A percentile compares a stretch with the other conserved stretches of the same genome.
phyloP scores from a whole-genome alignment of 139 green algal species.

The Dunaliella primolecta region DNA sequence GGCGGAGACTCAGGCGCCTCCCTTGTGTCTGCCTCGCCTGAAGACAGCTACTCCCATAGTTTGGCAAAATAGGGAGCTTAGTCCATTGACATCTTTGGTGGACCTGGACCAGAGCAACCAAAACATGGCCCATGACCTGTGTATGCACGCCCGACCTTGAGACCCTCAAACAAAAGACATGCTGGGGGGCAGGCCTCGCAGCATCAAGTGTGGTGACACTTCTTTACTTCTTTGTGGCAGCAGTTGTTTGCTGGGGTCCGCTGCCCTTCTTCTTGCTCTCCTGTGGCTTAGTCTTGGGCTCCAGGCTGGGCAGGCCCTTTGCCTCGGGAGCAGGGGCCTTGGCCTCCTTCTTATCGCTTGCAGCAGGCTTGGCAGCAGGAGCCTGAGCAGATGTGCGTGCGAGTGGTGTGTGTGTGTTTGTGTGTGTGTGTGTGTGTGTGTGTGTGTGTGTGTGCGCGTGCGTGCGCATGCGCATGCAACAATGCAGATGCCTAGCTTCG shows the following conservation, averaged over 20 bases:
- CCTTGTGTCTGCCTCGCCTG: too few relatives aligned
- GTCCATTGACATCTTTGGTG: too few relatives aligned
- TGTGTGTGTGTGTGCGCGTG: conserved; percentile 11
- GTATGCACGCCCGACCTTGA: too few relatives aligned
- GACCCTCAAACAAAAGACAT: too few relatives aligned
- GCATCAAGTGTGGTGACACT: too few relatives aligned
- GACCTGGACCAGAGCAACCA: too few relatives aligned
- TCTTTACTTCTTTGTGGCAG: neutral
- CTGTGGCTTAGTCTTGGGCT: neutral
- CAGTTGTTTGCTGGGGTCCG: neutral
- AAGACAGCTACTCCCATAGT: too few relatives aligned
- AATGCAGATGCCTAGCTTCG: neutral
- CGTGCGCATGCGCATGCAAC: neutral
- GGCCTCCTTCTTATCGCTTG: neutral
- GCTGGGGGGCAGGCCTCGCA: too few relatives aligned
- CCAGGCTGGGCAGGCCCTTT: neutral
- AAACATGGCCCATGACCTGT: too few relatives aligned
- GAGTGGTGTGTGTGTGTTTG: conserved; percentile 12
- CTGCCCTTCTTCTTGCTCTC: neutral
- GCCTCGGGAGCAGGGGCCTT: neutral
- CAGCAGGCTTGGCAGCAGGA: neutral
- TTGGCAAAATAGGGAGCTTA: too few relatives aligned
- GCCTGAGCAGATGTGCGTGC: neutral
- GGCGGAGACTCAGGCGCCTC: too few relatives aligned
- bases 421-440: conserved; percentile 13